These are phyloP conservation scores for Aureococcus anophagefferens DNA, from an alignment of 108 stramenopile genomes.

Conservation along the genomic window DNA sequence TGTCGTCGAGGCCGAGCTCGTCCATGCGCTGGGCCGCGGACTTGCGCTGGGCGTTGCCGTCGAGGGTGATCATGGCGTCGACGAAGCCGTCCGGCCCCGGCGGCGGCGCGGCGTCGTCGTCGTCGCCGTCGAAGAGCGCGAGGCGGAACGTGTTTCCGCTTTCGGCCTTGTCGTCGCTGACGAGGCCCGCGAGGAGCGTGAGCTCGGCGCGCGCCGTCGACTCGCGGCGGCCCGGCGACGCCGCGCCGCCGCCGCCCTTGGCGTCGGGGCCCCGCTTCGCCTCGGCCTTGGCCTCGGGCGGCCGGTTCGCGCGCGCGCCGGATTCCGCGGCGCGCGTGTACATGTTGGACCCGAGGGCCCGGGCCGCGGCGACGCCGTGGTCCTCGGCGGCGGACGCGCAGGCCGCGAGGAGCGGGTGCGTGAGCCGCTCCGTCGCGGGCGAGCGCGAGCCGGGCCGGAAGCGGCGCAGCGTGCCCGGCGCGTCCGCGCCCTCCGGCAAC, in stretches of 20 bases:
- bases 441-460: background rate
- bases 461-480: constrained; percentile 5
- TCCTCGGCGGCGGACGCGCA: background rate
- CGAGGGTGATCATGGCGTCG: background rate
- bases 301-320: constrained; percentile 4
- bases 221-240: background rate
- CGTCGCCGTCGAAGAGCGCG: constrained; percentile 1
- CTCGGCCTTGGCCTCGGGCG: background rate
- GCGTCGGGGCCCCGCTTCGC: background rate
- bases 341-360: constrained; percentile 11
- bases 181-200: constrained; percentile 28
- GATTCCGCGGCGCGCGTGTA: background rate
- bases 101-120: background rate
- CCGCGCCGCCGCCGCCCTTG: background rate
- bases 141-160: background rate
- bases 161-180: constrained; percentile 24
- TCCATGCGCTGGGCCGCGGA: constrained; percentile 3
- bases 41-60: background rate
- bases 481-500: constrained; percentile 7
- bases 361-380: background rate
- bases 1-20: constrained; percentile 1
- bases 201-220: constrained; percentile 25
- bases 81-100: background rate
- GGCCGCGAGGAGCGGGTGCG: background rate
- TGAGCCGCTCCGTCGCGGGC: background rate